Evolutionary conservation across 1,139 yeast genomes (phyloP), one percentile per base, ranked within the genome.

Genomic region (Saccharomyces uvarum): DNA sequence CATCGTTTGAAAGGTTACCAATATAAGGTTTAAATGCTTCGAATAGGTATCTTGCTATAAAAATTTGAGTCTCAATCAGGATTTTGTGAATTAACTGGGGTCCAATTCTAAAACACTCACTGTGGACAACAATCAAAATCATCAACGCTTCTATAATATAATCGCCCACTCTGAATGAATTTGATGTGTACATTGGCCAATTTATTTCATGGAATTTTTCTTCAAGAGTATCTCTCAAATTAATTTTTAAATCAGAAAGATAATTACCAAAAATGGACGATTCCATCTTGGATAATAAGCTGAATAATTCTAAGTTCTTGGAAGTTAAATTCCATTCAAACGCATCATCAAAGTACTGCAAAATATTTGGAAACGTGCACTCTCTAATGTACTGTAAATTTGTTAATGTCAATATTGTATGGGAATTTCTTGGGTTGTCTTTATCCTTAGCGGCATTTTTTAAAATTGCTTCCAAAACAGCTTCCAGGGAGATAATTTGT

Each of bases 131-230:
- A 5, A 83, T 81, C 27, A 85, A 65, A 42, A 77, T 67, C 65
- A 81, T 74, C 48, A 84, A 66, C 1, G 78, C 71, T 54, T 81
- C 80, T 55, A 81, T 77, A 5, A 83, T 69, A 62, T 79, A 83
- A 42, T 75, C 66, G 2, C 79, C 75, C 2, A 76, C 76, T 54
- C 74, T 73, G 26, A 66, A 65, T 8, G 81, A 79, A 21, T 63
- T 62, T 1, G 71, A 61, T 2, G 68, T 65, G 13, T 69, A 62
- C 4, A 70, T 65, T 3, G 73, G 64, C 86, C 86, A 81, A 53
- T 74, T 72, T 4, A 71, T 66, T n/a, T 73, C 70, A 3, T 73
- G 64, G 24, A 82, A 71, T 7, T 85, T 85, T 1, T 69, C 68
- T 19, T 76, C 71, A 11, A 84, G 65, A 1, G 77, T 75, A n/a